Base-by-base conservation (phyloP, 2,329 filamentous ascomycete species). In the Pestalotiopsis sp. region DNA sequence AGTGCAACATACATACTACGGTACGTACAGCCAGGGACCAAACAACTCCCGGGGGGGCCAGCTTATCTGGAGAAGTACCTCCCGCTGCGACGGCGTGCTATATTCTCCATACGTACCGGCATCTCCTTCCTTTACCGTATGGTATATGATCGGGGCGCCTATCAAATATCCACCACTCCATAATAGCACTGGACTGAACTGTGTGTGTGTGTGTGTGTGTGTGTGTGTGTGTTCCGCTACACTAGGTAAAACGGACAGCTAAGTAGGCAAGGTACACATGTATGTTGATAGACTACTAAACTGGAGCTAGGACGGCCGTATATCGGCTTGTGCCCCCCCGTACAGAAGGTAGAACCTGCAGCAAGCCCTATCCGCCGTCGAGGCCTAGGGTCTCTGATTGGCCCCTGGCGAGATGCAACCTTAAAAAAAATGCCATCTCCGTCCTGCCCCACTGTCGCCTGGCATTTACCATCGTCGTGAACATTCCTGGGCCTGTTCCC, bases 301-400 rank as follows among this genome's bases (percentile, higher is more conserved):
- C 12, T 62, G 59, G 59, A 62, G 41, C 61, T 23, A 36, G 38
- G n/a, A 27, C 61, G 61, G 41, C 61, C 61, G 61, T 49, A 25
- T 49, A 64, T 64, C 61, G 61, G 61, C 38, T 45, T 52, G n/a
- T 45, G 38, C n/a, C 61, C 61, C 41, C 61, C 41, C 61, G 61
- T 64, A 36, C n/a, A 64, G 61, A 64, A 64, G 61, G 61, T 64
- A 45, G 61, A 64, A 49, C 36, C 61, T 39, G 41, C 38, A 49
- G n/a, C 36, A 64, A 23, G 20, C 38, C 38, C 61, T 45, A 64
- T 64, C 38, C 39, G 61, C 20, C 61, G 23, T 25, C 36, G 31
- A 45, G 36, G 38, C 20, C 59, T 39, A 45, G 41, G 61, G 39
- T 52, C 9, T 9, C 31, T 52, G 61, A 49, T 49, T 64, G 61